These are phyloP conservation scores for Beauveria australis DNA, from an alignment of 2,329 filamentous ascomycete genomes.

Conservation along the genomic window DNA sequence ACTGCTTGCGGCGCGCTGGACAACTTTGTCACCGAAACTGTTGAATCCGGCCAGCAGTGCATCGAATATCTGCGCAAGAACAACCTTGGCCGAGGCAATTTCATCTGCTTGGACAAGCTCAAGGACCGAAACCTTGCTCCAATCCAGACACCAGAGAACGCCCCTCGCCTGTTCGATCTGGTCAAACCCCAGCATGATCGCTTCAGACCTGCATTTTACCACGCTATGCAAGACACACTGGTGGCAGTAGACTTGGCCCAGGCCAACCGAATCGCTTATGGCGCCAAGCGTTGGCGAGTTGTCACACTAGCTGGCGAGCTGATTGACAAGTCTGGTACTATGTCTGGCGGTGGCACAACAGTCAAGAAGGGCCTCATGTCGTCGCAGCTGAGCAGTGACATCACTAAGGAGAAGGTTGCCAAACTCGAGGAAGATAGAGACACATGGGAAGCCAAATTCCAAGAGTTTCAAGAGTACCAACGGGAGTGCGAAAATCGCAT, in stretches of 20 bases:
- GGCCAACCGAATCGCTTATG: slow-evolving; percentile 94
- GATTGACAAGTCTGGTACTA: slow-evolving; percentile 96
- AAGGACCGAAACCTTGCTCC: slow-evolving; percentile 67
- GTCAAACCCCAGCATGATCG: slow-evolving; percentile 81
- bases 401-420: slow-evolving; percentile 76
- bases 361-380: slow-evolving; percentile 94
- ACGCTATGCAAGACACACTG: slow-evolving; percentile 87
- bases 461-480: slow-evolving; percentile 77
- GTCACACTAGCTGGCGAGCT: slow-evolving; percentile 92
- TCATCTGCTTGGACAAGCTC: slow-evolving; percentile 89
- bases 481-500: slow-evolving; percentile 68
- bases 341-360: slow-evolving; percentile 91
- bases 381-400: slow-evolving; percentile 82
- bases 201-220: slow-evolving; percentile 88
- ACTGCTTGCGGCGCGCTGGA: slow-evolving; percentile 87
- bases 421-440: slow-evolving; percentile 87
- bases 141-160: slow-evolving; percentile 84
- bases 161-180: slow-evolving; percentile 86
- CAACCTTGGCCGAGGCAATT: slow-evolving; percentile 91
- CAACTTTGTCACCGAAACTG: slow-evolving; percentile 94
- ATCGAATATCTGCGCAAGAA: slow-evolving; percentile 97
- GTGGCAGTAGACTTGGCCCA: slow-evolving; percentile 91
- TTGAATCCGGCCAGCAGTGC: slow-evolving; percentile 93
- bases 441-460: slow-evolving; percentile 70
- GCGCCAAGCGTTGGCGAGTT: slow-evolving; percentile 87